Base-by-base conservation (phyloP, 1,284 basidiomycete genomes). In the Hymenochaete sp. region DNA sequence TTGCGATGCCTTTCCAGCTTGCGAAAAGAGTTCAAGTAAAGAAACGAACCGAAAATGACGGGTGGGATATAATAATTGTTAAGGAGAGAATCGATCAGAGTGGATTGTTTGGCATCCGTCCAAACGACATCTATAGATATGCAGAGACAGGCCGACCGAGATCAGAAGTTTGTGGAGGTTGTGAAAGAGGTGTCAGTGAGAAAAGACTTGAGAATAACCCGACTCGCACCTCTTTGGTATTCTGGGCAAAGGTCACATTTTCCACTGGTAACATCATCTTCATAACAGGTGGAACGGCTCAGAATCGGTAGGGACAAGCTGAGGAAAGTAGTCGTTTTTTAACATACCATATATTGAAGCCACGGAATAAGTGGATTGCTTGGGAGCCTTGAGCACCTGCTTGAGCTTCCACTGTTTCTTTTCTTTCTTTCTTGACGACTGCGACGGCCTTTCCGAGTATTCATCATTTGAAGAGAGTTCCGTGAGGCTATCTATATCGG, bases 41-140 rank as follows among this genome's bases (percentile, higher is more conserved):
- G 33, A 7, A 3, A 57, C 70, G 4, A 52, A 3, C 78, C 74
- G 47, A 86, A 83, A 26, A 86, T 75, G n/a, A 87, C 67, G 0
- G 81, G 79, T 0, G 82, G 83, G 6, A 87, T 73, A 51, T 77
- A 84, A 55, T 73, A 81, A 53, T 85, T 81, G 42, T 74, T 76
- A 51, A 77, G 81, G n/a, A 87, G 66, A 0, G 83, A 86, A 55
- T 86, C 79, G 19, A 87, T 75, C n/a, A 88, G 71, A 27, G 70
- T 70, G 38, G 74, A 70, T 53, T 87, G 82, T 53, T 86, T 87
- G 33, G 58, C 59, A 49, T 75, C 72, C 0, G 79, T 65, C 83
- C 83, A 87, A 2, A 87, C 84, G 18, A 85, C 67, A 47, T 81
- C 83, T 85, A 44, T 36, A 24, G 18, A 38, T 24, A 6, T 24